Conservation (phyloP, 805 yeast genomes). For the Wickerhamiella alocasiicola region DNA sequence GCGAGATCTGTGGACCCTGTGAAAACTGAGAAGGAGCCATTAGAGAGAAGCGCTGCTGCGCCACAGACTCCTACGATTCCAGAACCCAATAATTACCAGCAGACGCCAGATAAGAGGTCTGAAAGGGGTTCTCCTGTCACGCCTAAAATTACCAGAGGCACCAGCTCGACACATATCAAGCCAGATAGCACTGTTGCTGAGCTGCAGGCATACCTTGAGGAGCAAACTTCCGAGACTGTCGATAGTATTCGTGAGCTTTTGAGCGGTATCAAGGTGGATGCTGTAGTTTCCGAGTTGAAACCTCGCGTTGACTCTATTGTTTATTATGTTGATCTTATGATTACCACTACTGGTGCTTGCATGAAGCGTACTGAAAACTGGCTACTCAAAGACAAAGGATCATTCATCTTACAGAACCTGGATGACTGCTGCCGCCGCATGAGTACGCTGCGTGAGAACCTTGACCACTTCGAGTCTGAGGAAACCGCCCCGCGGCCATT, state of each 20-base stretch:
- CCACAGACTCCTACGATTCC: no score
- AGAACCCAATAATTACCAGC: no score
- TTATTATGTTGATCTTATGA: conserved; percentile 71
- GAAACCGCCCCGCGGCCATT: conserved; percentile 55
- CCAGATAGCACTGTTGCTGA: conserved; percentile 72
- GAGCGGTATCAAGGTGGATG: conserved; percentile 35
- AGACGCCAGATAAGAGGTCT: no score
- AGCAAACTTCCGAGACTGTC: conserved; percentile 85
- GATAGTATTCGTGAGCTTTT: conserved; percentile 76
- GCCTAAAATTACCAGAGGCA: neutral
- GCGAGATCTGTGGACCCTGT: no score
- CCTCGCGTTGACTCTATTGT: conserved; percentile 65
- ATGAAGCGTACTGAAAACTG: conserved; percentile 82
- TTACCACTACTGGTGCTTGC: conserved; percentile 73
- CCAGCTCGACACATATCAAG: neutral
- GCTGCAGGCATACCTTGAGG: conserved; percentile 73
- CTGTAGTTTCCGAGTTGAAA: conserved; percentile 62
- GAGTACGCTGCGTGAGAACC: conserved; percentile 48
- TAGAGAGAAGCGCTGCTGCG: no score
- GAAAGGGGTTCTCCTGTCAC: conserved; percentile 4
- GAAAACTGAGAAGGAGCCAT: no score
- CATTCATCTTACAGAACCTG: conserved; percentile 78
- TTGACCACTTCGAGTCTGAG: conserved; percentile 26
- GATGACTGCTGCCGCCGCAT: conserved; percentile 77
- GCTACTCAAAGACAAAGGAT: conserved; percentile 77